These are phyloP conservation scores for Chrysanthemum makinoi DNA, from an alignment of 129 eudicot genomes.

Conservation along the genomic window DNA sequence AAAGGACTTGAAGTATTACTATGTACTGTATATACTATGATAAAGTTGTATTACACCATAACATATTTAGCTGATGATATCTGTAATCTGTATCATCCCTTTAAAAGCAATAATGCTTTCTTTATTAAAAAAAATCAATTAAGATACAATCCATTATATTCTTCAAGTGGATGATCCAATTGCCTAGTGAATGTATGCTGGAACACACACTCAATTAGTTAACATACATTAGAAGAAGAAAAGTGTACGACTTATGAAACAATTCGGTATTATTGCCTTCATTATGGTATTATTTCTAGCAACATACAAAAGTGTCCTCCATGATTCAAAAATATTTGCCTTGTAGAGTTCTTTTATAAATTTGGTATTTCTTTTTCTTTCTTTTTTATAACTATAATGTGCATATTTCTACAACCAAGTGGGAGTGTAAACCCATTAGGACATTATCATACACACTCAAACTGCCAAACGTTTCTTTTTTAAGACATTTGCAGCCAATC, in stretches of 20 bases:
- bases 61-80: neutral
- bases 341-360: neutral
- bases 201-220: neutral
- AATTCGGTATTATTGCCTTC: neutral
- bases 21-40: neutral
- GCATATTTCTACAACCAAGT: neutral
- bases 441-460: neutral
- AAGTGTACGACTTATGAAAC: neutral
- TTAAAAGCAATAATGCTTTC: neutral
- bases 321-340: neutral
- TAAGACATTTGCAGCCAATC: neutral
- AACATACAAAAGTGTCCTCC: neutral
- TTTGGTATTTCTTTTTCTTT: constrained; percentile 1
- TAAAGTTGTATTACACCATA: neutral
- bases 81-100: neutral
- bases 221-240: neutral
- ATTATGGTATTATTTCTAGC: neutral
- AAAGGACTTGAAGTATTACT: too few relatives aligned
- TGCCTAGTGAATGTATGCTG: neutral
- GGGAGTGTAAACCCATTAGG: neutral
- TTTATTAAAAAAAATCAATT: neutral
- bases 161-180: neutral
- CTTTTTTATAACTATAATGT: neutral
- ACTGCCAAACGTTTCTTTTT: too few relatives aligned
- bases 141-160: neutral